Percentiles rank a stretch among this genome's conserved stretches.
Evolutionary conservation across 345 rosid genomes (phyloP).

Genomic region (Corchorus olitorius): DNA sequence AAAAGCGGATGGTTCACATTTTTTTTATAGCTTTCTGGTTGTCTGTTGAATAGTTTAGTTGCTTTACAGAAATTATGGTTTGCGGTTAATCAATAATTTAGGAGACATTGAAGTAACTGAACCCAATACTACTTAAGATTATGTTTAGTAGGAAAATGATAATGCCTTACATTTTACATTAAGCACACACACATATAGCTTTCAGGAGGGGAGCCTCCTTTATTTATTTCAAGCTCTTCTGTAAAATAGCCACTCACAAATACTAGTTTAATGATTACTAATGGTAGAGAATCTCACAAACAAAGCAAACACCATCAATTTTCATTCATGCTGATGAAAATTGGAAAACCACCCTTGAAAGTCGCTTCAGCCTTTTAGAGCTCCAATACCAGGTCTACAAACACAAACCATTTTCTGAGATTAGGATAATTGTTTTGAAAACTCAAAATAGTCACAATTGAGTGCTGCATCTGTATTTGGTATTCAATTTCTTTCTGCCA

Average conservation of each 20-base stretch:
- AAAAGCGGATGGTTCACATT: neutral
- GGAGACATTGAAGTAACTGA: neutral
- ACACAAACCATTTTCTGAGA: constrained; percentile 15
- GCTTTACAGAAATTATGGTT: constrained; percentile 4
- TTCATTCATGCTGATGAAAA: constrained; percentile 11
- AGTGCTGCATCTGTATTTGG: constrained; percentile 9
- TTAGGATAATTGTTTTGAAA: constrained; percentile 8
- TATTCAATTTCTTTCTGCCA: neutral
- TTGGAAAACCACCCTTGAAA: constrained; percentile 8
- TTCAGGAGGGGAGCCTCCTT: constrained; percentile 32
- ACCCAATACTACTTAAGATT: neutral
- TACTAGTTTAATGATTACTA: constrained; percentile 19
- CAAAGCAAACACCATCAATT: constrained; percentile 12
- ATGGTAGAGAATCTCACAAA: constrained; percentile 23
- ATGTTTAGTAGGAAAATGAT: constrained; percentile 4
- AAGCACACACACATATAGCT: constrained; percentile 10
- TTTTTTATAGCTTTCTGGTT: constrained; percentile 18
- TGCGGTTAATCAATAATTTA: neutral
- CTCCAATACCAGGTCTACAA: constrained; percentile 75
- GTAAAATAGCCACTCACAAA: constrained; percentile 30
- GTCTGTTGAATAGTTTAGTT: constrained; percentile 8
- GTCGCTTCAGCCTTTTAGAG: constrained; percentile 46
- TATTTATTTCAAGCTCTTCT: constrained; percentile 33
- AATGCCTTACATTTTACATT: constrained; percentile 24
- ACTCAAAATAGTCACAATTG: neutral